Percentiles rank a stretch among this genome's conserved stretches.
Conservation (phyloP, 257 asterid species). For the Fraxinus pennsylvanica region DNA sequence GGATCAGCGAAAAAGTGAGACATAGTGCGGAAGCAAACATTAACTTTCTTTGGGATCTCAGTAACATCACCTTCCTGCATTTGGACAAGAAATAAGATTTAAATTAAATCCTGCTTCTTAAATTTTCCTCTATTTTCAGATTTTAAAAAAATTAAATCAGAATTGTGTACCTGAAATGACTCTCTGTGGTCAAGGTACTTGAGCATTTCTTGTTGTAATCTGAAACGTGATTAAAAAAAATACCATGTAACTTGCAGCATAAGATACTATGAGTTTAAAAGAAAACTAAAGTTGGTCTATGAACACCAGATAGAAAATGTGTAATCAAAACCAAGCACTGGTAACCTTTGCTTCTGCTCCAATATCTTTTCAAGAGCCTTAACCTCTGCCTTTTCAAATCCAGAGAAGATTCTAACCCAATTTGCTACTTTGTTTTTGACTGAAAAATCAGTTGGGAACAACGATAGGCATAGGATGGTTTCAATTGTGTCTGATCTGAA, state of each 20-base stretch:
- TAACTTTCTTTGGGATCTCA: slow-evolving; percentile 76
- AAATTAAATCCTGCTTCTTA: slow-evolving; percentile 19
- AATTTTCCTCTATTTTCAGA: slow-evolving; percentile 18
- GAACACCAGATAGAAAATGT: slow-evolving; percentile 15
- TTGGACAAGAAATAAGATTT: slow-evolving; percentile 26
- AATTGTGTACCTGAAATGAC: slow-evolving; percentile 58
- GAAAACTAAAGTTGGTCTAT: background rate
- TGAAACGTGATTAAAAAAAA: background rate
- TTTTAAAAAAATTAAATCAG: slow-evolving; percentile 5
- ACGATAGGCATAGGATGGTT: slow-evolving; percentile 68
- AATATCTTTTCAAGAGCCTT: slow-evolving; percentile 94
- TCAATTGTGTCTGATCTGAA: slow-evolving; percentile 90
- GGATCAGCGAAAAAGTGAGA: slow-evolving; percentile 82
- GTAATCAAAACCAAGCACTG: slow-evolving; percentile 22
- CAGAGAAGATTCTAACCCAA: slow-evolving; percentile 74
- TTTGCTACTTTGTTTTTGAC: slow-evolving; percentile 63
- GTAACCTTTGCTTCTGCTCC: slow-evolving; percentile 92
- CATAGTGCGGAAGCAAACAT: slow-evolving; percentile 73
- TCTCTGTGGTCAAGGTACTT: slow-evolving; percentile 74
- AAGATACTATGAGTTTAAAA: slow-evolving; percentile 13
- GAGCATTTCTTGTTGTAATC: slow-evolving; percentile 81
- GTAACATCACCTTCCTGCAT: slow-evolving; percentile 75
- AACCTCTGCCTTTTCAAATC: slow-evolving; percentile 83
- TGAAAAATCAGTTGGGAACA: slow-evolving; percentile 75
- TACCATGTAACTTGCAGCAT: slow-evolving; percentile 47